These are phyloP conservation scores for Gremmenia infestans DNA, from an alignment of 2,329 filamentous ascomycete genomes.

Conservation along the genomic window DNA sequence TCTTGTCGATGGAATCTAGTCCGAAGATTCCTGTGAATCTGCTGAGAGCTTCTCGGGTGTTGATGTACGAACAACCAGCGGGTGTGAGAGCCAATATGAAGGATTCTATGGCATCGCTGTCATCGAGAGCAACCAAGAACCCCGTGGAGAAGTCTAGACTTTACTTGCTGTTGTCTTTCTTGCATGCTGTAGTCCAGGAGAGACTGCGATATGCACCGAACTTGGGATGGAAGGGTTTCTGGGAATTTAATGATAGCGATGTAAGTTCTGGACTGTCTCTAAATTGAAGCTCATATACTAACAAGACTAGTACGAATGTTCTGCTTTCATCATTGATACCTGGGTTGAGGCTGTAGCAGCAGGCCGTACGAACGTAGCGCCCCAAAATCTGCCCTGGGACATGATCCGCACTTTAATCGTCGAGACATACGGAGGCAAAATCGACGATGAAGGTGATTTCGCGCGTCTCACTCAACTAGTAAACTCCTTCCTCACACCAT, in stretches of 20 bases:
- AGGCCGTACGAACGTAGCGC: constrained; percentile 87
- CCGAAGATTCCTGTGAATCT: constrained; percentile 96
- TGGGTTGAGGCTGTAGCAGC: constrained; percentile 84
- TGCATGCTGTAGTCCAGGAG: constrained; percentile 95
- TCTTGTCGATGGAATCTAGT: constrained; percentile 97
- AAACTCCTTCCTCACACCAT: constrained; percentile 70
- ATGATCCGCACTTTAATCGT: constrained; percentile 87
- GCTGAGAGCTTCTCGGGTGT: constrained; percentile 82
- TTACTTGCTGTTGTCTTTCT: constrained; percentile 86
- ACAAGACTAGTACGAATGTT: constrained; percentile 79
- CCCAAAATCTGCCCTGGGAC: constrained; percentile 92
- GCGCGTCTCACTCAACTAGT: constrained; percentile 68
- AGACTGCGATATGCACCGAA: constrained; percentile 88
- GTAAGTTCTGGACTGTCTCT: constrained; percentile 53
- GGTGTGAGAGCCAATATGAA: constrained; percentile 98
- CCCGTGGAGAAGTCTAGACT: constrained; percentile 88
- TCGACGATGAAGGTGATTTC: constrained; percentile 87
- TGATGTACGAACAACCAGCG: constrained; percentile 98
- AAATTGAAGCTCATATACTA: constrained; percentile 68
- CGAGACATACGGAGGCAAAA: constrained; percentile 97
- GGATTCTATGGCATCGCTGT: constrained; percentile 83
- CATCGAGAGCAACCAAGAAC: constrained; percentile 68
- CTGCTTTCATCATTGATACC: constrained; percentile 88
- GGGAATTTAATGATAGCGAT: constrained; percentile 99
- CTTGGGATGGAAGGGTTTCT: constrained; percentile 97